phyloP scores from a whole-genome alignment of 202 grass and related monocot genomes.

The Dendrocalamus latiflorus region DNA sequence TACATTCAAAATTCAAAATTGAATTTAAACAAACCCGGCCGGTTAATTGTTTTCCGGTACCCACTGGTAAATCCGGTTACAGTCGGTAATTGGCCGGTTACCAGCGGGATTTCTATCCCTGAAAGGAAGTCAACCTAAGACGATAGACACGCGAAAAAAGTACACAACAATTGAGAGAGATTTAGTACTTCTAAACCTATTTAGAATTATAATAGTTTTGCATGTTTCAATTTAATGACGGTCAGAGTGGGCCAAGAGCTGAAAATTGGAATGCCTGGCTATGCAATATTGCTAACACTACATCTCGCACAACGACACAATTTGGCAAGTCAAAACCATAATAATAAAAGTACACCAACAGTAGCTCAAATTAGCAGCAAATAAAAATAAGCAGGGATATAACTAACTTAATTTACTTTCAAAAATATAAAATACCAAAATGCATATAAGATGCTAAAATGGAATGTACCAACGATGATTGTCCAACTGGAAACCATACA shows the following conservation, averaged over 20 bases:
- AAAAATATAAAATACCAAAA: neutral
- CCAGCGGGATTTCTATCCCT: no score
- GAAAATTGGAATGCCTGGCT: neutral
- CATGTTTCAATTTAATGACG: slow-evolving; percentile 4
- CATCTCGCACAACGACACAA: neutral
- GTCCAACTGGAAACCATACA: slow-evolving; percentile 94
- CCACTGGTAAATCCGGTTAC: no score
- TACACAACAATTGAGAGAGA: neutral
- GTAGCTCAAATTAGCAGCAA: neutral
- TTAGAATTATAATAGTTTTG: neutral
- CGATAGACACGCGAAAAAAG: neutral
- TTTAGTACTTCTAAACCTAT: no score
- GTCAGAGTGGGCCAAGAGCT: neutral
- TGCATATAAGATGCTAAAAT: neutral
- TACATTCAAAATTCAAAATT: no score
- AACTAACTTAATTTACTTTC: no score
- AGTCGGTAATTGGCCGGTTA: no score
- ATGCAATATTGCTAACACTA: neutral
- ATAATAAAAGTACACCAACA: neutral
- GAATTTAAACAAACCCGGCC: no score
- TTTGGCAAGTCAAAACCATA: neutral
- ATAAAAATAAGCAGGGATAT: neutral
- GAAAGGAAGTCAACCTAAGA: neutral
- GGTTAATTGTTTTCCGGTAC: no score
- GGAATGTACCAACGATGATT: slow-evolving; percentile 69